Percentiles rank a stretch among this genome's conserved stretches.
Evolutionary conservation across 192 early-diverging fungal genomes (phyloP).

Genomic region (Dimargaris verticillata): DNA sequence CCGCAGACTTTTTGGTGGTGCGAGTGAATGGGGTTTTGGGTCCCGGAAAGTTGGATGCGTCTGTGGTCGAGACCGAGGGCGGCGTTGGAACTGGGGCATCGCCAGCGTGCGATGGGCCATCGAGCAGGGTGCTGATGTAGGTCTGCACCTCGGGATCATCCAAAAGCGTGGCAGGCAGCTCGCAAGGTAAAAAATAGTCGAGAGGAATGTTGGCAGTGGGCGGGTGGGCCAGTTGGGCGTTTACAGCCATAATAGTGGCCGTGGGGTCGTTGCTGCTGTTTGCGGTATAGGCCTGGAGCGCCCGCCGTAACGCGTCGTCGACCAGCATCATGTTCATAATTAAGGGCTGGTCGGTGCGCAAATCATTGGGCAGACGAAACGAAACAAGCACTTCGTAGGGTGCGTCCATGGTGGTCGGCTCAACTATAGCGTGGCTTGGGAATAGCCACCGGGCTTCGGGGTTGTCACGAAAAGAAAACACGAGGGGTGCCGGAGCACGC

Average conservation of each 20-base stretch:
- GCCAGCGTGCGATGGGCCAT: neutral
- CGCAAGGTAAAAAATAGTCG: constrained; percentile 11
- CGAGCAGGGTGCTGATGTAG: neutral
- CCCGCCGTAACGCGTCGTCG: neutral
- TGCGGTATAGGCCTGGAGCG: too few species aligned
- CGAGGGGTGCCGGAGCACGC: constrained; percentile 16
- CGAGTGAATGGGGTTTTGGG: neutral
- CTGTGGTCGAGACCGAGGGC: neutral
- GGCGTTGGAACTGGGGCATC: neutral
- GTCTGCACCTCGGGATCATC: constrained; percentile 7
- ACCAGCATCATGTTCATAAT: constrained; percentile 13
- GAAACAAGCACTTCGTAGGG: constrained; percentile 17
- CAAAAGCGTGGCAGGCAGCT: constrained; percentile 3
- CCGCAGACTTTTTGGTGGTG: neutral
- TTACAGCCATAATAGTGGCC: neutral
- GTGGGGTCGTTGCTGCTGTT: too few species aligned
- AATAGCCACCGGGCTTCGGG: constrained; percentile 29
- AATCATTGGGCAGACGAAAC: constrained; percentile 10
- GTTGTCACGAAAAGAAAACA: constrained; percentile 39
- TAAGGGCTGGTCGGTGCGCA: constrained; percentile 11
- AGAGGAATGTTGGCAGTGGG: neutral
- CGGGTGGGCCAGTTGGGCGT: neutral
- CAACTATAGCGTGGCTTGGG: constrained; percentile 36
- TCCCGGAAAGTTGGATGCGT: neutral
- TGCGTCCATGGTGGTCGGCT: constrained; percentile 13